Evolutionary conservation across 202 grass and related monocot genomes (phyloP).

Genomic region (Schoenoplectus triqueter): DNA sequence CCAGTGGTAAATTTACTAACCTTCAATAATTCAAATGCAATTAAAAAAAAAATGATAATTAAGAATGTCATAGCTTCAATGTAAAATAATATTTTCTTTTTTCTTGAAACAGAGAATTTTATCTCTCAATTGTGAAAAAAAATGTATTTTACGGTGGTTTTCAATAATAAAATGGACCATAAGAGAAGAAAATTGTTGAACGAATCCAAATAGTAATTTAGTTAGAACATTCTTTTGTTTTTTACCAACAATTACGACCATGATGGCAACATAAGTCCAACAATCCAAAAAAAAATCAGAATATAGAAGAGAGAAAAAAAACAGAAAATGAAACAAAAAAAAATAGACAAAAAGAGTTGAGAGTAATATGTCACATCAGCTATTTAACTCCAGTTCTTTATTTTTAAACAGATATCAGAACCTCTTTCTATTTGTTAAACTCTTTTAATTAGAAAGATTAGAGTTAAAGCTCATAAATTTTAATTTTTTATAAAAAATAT

Average conservation of each 20-base stretch:
- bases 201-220: background rate
- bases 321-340: background rate
- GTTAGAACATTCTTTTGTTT: background rate
- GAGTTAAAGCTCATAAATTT: too few relatives aligned
- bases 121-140: background rate
- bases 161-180: background rate
- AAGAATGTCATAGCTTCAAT: background rate
- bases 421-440: background rate
- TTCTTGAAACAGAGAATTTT: background rate
- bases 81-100: background rate
- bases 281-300: background rate
- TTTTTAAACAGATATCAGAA: background rate
- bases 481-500: too few relatives aligned
- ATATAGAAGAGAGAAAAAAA: background rate
- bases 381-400: background rate
- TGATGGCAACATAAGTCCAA: background rate
- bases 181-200: background rate
- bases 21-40: background rate
- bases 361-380: conserved; percentile 11
- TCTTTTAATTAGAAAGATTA: too few relatives aligned
- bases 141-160: conserved; percentile 1
- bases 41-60: background rate
- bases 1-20: background rate
- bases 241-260: background rate
- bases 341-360: background rate